These are phyloP conservation scores for Eruca vesicaria DNA, from an alignment of 441 rosid genomes.

Conservation along the genomic window DNA sequence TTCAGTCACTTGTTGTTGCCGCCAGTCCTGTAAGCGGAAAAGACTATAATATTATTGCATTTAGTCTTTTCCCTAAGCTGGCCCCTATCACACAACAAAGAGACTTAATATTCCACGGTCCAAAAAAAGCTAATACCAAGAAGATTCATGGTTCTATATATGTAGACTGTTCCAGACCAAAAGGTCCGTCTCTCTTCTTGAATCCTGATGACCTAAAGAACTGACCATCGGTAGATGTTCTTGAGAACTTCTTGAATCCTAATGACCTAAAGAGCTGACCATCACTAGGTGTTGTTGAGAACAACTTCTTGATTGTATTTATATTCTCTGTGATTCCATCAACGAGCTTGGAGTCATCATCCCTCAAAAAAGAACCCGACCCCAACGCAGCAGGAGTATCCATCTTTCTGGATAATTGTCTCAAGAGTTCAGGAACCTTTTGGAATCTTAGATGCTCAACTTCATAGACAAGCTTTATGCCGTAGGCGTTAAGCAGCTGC, in stretches of 20 bases:
- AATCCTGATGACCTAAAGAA: too few species aligned
- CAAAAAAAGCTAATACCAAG: not conserved
- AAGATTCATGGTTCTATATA: not conserved
- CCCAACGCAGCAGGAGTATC: not conserved
- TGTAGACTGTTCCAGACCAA: constrained; percentile 15
- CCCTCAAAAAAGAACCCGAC: not conserved
- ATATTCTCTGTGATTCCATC: too few species aligned
- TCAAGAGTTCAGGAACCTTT: constrained; percentile 6
- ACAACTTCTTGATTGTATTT: not conserved
- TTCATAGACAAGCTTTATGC: too few species aligned
- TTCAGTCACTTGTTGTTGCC: not conserved
- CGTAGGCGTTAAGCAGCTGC: constrained; percentile 9
- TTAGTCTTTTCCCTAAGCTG: constrained; percentile 13
- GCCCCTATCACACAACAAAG: constrained; percentile 12
- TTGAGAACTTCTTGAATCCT: constrained; percentile 14
- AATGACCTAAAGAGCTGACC: constrained; percentile 24
- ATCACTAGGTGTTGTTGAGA: not conserved
- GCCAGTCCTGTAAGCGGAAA: not conserved
- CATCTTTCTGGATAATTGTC: constrained; percentile 8
- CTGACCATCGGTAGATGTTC: not conserved
- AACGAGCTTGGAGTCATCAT: too few species aligned
- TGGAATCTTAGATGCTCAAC: constrained; percentile 5
- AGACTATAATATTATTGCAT: constrained; percentile 9
- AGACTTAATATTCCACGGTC: constrained; percentile 1
- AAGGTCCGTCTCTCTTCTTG: not conserved